Evolutionary conservation across 352 stramenopile genomes (phyloP), one percentile per base, ranked within the genome.

Genomic region (Phytopythium mirpurense): DNA sequence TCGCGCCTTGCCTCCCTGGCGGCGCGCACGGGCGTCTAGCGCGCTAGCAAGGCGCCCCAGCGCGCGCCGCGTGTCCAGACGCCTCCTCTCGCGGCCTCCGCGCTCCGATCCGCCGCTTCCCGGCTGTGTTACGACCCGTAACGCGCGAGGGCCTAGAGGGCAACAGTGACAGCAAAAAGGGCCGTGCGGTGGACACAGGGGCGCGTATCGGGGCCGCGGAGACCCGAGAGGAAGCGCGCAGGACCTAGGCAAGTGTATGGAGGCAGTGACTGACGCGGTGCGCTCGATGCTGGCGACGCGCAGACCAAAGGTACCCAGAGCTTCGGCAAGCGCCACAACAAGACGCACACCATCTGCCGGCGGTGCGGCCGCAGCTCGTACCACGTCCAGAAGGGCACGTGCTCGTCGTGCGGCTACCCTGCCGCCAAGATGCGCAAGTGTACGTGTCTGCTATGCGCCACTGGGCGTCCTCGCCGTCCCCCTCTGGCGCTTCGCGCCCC

Each of bases 241-340:
- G 5, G 29, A 9, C 29, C 5, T 32, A n/a, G n/a, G n/a, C n/a
- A n/a, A n/a, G n/a, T n/a, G n/a, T n/a, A n/a, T n/a, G n/a, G n/a
- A n/a, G n/a, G n/a, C n/a, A 50, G 23, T 46, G 38, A 51, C 40
- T 32, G 59, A 63, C 70, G 57, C 5, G 5, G 5, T 32, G 29
- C 5, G 5, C 5, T 32, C 29, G 29, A 72, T 50, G 36, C 32
- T 32, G 56, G 47, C 31, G 14, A 58, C 41, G 14, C 54, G 15
- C 75, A 99, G 97, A 99, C 97, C 72, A 99, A 99, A 87, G 97
- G 97, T 96, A 99, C 97, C 62, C 97, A 97, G 66, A 97, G 88
- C 80, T 99, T 99, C 82, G 97, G 97, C 90, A 99, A 99, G 89
- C 94, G 96, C 78, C 97, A 99, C 92, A 99, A 98, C 78, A 99